Evolutionary conservation across 2,329 filamentous ascomycete species (phyloP), one percentile per base, ranked within the genome.

Genomic region (Pyrenochaeta sp.): DNA sequence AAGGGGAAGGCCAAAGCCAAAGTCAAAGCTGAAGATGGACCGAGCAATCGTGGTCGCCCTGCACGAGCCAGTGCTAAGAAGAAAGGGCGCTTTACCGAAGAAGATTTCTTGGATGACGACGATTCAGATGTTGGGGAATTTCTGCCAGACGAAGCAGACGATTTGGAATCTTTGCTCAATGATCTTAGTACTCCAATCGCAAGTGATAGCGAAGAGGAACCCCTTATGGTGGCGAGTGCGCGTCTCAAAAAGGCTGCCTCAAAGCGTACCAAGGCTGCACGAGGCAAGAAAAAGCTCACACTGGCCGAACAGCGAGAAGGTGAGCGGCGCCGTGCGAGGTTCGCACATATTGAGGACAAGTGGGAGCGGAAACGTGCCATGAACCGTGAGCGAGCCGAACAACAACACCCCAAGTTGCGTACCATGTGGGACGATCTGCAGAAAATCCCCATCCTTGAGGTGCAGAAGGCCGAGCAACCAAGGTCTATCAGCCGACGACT

Each of bases 351-450:
- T n/a, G 59, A 64, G n/a, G 74, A 76, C 52, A 73, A 72, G 52
- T 77, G 75, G 77, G 74, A 78, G 77, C 59, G 75, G 66, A 69
- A 80, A 74, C 67, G 85, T 91, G 77, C 75, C 45, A 78, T 77
- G 75, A 77, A 78, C 50, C 86, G 92, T 50, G 79, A 81, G 53
- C 89, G 89, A 61, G 86, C 97, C 1, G 91, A 93, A 66, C 76
- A 80, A 22, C 83, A 90, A 50, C 95, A 99, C 73, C 93, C 94
- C 0, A 85, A 88, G 52, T 85, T 99, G 40, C 82, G 79, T 43
- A 91, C 88, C 0, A 96, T 98, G 91, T 99, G 95, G 95, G 77
- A 85, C 3, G 86, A 91, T 25, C 81, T 98, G 2, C 82, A 90
- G 73, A 83, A 87, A 1, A 84, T 89, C 65, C 86, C 91, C 0